These are phyloP conservation scores for Macrocybe gigantea DNA, from an alignment of 768 basidiomycete species.

Conservation along the genomic window DNA sequence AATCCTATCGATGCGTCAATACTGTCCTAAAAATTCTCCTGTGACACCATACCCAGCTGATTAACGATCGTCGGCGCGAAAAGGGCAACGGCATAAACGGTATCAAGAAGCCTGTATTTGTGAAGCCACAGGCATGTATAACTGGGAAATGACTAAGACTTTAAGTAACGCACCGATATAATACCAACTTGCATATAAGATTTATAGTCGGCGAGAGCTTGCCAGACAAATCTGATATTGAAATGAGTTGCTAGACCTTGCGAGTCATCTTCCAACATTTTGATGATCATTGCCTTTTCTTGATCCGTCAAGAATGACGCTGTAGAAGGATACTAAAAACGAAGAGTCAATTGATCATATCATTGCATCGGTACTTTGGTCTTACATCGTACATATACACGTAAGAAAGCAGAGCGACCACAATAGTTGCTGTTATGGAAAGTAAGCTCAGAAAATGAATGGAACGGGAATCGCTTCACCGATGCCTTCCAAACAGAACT, in stretches of 20 bases:
- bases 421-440: slow-evolving; percentile 19
- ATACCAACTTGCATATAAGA: slow-evolving; percentile 32
- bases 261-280: slow-evolving; percentile 38
- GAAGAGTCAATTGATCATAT: not conserved
- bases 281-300: slow-evolving; percentile 33
- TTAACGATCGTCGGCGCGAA: slow-evolving; percentile 47
- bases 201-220: slow-evolving; percentile 42
- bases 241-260: slow-evolving; percentile 40
- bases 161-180: slow-evolving; percentile 29
- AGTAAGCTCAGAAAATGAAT: not conserved
- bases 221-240: slow-evolving; percentile 37
- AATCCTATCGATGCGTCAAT: slow-evolving; percentile 23
- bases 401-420: slow-evolving; percentile 34
- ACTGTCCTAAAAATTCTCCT: not conserved
- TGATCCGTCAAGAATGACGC: slow-evolving; percentile 44
- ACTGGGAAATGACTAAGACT: too few species aligned
- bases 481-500: slow-evolving; percentile 44
- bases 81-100: slow-evolving; percentile 36
- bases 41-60: slow-evolving; percentile 22
- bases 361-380: not conserved
- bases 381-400: slow-evolving; percentile 51
- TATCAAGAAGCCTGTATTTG: slow-evolving; percentile 23
- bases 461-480: slow-evolving; percentile 6
- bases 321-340: slow-evolving; percentile 46
- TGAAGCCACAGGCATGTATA: too few species aligned